Evolutionary conservation across 2,329 filamentous ascomycete species (phyloP).

Genomic region (Colletotrichum sp.): DNA sequence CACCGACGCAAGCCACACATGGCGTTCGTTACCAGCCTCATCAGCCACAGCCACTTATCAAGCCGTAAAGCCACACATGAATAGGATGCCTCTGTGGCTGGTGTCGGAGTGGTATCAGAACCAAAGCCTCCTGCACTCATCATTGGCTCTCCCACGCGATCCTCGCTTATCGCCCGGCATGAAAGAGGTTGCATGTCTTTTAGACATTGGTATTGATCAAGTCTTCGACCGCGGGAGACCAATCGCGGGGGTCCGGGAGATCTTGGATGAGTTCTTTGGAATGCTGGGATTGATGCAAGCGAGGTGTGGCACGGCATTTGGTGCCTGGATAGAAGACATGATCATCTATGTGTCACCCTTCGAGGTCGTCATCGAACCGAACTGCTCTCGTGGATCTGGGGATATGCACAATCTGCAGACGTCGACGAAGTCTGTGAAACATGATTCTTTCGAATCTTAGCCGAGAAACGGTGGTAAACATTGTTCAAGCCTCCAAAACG

Average conservation of each 20-base stretch:
- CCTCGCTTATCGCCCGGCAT: constrained; percentile 14
- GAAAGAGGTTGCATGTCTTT: not conserved
- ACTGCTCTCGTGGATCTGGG: not conserved
- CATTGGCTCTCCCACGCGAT: not conserved
- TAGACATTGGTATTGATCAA: constrained; percentile 12
- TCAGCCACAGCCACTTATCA: not conserved
- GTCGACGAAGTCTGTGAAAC: not conserved
- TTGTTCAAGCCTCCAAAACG: not conserved
- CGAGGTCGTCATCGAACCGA: not conserved
- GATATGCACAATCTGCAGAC: not conserved
- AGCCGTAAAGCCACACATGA: not conserved
- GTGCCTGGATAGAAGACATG: not conserved
- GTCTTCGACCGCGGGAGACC: not conserved
- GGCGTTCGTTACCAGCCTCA: not conserved
- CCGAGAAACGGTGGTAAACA: not conserved
- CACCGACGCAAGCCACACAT: not conserved
- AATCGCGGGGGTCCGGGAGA: not conserved
- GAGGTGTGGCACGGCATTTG: not conserved
- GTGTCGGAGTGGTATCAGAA: not conserved
- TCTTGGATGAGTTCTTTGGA: not conserved
- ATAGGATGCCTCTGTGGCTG: not conserved
- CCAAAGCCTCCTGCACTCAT: not conserved
- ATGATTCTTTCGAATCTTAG: not conserved
- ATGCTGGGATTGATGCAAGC: not conserved
- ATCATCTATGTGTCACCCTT: not conserved